A percentile compares a stretch with the other conserved stretches of the same genome.
These are phyloP conservation scores for Sistotremastrum niveocremeum DNA, from an alignment of 768 basidiomycete genomes.

Conservation along the genomic window DNA sequence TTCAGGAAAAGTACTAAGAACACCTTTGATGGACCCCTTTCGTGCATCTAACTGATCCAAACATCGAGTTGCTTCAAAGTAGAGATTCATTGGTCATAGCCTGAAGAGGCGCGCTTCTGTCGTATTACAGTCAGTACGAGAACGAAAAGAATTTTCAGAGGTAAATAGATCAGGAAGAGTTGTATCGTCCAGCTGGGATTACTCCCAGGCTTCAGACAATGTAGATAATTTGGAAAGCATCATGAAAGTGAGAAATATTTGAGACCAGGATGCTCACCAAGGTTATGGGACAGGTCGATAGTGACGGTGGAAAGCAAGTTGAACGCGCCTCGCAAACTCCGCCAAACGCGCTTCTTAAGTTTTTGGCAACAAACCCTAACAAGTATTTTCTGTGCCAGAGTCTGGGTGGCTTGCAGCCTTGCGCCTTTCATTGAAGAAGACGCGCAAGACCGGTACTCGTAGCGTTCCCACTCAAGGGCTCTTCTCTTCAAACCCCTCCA, in stretches of 20 bases:
- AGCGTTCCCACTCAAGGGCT: too few relatives aligned
- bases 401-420: too few relatives aligned
- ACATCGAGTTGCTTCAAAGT: slow-evolving; percentile 76
- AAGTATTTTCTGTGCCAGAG: too few relatives aligned
- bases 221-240: slow-evolving; percentile 72
- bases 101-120: not conserved
- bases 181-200: slow-evolving; percentile 36
- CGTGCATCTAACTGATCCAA: slow-evolving; percentile 80
- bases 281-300: slow-evolving; percentile 15
- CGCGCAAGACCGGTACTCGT: too few relatives aligned
- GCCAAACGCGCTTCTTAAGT: too few relatives aligned
- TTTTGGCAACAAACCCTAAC: too few relatives aligned
- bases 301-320: slow-evolving; percentile 59
- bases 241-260: slow-evolving; percentile 26
- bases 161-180: slow-evolving; percentile 7
- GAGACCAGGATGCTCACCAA: not conserved
- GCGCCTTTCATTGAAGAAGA: too few relatives aligned
- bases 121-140: not conserved
- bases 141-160: not conserved
- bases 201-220: slow-evolving; percentile 61
- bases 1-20: slow-evolving; percentile 59
- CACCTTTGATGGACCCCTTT: slow-evolving; percentile 84
- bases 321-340: too few relatives aligned
- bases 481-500: too few relatives aligned
- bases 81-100: slow-evolving; percentile 69